Conservation (phyloP, 176 grass and related monocot genomes). For the Juncus effusus region DNA sequence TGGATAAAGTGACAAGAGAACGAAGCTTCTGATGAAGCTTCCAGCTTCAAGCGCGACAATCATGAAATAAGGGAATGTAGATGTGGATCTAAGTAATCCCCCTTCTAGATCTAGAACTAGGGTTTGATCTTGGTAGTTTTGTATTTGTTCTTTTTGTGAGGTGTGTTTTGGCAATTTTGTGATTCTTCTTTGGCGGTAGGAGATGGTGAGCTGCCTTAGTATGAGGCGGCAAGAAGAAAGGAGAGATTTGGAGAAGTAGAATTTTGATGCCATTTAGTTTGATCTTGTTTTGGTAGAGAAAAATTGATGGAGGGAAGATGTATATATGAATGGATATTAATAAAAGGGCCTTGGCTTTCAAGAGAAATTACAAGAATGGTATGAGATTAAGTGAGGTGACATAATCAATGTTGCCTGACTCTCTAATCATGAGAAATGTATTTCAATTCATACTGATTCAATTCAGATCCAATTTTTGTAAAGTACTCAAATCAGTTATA, state of each 20-base stretch:
- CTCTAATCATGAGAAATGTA: too few species aligned
- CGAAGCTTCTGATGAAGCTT: slow-evolving; percentile 54
- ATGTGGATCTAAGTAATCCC: slow-evolving; percentile 52
- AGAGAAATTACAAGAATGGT: too few species aligned
- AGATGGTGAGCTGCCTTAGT: slow-evolving; percentile 26
- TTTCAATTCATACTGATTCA: too few species aligned
- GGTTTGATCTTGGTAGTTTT: slow-evolving; percentile 29
- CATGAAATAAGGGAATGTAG: slow-evolving; percentile 78
- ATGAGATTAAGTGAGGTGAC: too few species aligned
- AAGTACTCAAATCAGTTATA: too few species aligned
- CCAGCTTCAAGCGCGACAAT: slow-evolving; percentile 79
- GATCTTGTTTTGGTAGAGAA: neutral
- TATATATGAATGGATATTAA: neutral
- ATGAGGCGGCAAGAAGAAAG: slow-evolving; percentile 36
- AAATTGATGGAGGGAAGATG: neutral
- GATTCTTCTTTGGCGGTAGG: slow-evolving; percentile 20
- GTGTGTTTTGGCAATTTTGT: neutral
- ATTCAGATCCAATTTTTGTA: too few species aligned
- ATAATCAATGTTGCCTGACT: too few species aligned
- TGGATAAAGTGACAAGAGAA: slow-evolving; percentile 58
- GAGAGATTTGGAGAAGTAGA: slow-evolving; percentile 40
- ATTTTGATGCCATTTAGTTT: slow-evolving; percentile 36
- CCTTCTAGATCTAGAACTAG: slow-evolving; percentile 72
- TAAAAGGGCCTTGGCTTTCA: neutral
- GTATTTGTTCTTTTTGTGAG: slow-evolving; percentile 15